Evolutionary conservation across 371 early-diverging fungal species (phyloP).

Genomic region (Syncephalastrum monosporum): DNA sequence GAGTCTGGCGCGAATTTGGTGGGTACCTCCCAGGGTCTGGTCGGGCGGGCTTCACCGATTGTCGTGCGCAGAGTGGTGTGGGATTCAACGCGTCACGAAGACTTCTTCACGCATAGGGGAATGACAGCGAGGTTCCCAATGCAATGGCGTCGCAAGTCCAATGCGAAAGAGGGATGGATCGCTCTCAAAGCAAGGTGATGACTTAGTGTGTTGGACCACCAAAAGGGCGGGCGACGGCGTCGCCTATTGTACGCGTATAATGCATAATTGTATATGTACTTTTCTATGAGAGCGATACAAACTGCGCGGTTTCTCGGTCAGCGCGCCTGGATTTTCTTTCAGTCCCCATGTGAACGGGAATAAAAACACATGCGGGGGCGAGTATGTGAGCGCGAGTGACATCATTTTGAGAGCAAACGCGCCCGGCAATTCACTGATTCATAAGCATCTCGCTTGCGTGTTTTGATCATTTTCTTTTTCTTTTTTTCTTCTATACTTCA

Average conservation of each 20-base stretch:
- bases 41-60: background rate
- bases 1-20: background rate
- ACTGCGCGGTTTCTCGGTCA: too few species aligned
- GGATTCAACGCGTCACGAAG: background rate
- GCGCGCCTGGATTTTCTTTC: too few species aligned
- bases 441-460: background rate
- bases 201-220: slow-evolving; percentile 5
- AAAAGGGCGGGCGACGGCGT: slow-evolving; percentile 1
- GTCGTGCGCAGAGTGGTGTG: background rate
- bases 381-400: too few species aligned
- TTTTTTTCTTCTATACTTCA: background rate
- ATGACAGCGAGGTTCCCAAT: background rate
- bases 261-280: too few species aligned
- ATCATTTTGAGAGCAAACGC: too few species aligned
- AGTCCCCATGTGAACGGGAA: too few species aligned
- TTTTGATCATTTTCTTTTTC: background rate
- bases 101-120: background rate
- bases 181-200: slow-evolving; percentile 18
- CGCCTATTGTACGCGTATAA: too few species aligned
- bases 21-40: background rate
- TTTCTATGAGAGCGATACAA: too few species aligned
- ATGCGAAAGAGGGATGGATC: slow-evolving; percentile 4
- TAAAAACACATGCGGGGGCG: too few species aligned
- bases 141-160: background rate
- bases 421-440: too few species aligned